Base-by-base conservation (phyloP, 176 grass and related monocot genomes). In the Avena insularis region DNA sequence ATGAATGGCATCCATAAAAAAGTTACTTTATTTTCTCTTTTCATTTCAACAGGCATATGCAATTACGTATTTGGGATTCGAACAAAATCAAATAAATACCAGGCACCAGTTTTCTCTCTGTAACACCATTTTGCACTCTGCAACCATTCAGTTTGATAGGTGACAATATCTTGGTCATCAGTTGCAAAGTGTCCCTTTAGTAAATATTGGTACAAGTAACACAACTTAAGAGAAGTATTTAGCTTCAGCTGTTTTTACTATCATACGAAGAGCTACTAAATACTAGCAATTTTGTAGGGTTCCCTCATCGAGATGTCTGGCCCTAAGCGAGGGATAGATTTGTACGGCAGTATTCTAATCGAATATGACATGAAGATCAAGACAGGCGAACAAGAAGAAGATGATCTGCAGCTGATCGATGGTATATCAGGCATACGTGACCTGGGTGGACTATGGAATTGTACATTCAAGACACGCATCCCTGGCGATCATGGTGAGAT, bases 361-460 rank as follows among this genome's bases (percentile, higher is more conserved):
- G 85, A 87, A 40, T 81, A 64, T 64, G 78, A 81, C 29, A 63
- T 74, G 77, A 80, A 66, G 66, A 81, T 87, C 57, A 87, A 87
- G 56, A 75, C 12, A 57, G 29, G 68, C 13, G 17, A 38, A 29
- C 54, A 63, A 13, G 67, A 74, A 61, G 15, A 81, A 12, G 56
- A 87, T 29, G 78, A 81, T 63, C 68, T 81, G 6, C 78, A 74
- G 68, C 56, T 87, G 12, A 64, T 81, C 9, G 78, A 87, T 45
- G 79, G 79, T 6, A 14, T 46, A 48, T 59, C 82, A 29, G 8
- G 27, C 13, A 58, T 73, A 45, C 51, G 7, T 12, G 14, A 27
- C 11, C 2, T 4, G 20, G 48, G 27, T 43, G 19, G 9, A 20
- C 1, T 16, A 61, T 25, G 55, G 53, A 38, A 40, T 43, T 8